Evolutionary conservation across 2,329 filamentous ascomycete genomes (phyloP).

Genomic region (Microsporum canis): DNA sequence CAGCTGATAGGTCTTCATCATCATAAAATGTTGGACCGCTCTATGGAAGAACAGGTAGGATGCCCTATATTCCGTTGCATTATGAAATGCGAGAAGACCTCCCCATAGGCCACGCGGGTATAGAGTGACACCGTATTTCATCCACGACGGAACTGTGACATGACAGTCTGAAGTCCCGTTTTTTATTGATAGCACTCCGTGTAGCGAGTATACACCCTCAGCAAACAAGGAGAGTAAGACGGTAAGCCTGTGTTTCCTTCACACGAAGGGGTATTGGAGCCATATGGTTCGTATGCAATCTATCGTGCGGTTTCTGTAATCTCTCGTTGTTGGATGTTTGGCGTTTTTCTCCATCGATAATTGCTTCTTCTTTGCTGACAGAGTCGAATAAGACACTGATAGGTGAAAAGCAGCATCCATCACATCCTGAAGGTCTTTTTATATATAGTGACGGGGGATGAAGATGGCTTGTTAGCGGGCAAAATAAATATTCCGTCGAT

Average conservation of each 20-base stretch:
- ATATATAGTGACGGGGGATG: background rate
- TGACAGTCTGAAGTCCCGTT: background rate
- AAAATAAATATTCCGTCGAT: background rate
- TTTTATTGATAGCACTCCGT: background rate
- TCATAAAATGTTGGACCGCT: background rate
- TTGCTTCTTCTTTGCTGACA: too few species aligned
- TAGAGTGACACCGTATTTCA: background rate
- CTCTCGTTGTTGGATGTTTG: too few species aligned
- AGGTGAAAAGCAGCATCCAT: too few species aligned
- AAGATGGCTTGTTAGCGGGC: background rate
- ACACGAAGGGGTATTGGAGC: too few species aligned
- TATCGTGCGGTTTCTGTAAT: too few species aligned
- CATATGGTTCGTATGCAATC: too few species aligned
- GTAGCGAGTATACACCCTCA: background rate
- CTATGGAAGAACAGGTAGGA: background rate
- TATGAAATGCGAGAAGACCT: background rate
- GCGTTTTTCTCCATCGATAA: too few species aligned
- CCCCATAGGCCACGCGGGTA: background rate
- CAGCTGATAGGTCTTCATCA: background rate
- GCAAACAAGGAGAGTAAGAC: background rate
- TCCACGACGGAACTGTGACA: background rate
- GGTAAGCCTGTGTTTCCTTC: background rate
- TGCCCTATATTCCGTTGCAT: background rate
- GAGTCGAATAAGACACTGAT: too few species aligned
- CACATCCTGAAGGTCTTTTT: too few species aligned